Base-by-base conservation (phyloP, 106 monocot species). In the Dendrobium officinale region DNA sequence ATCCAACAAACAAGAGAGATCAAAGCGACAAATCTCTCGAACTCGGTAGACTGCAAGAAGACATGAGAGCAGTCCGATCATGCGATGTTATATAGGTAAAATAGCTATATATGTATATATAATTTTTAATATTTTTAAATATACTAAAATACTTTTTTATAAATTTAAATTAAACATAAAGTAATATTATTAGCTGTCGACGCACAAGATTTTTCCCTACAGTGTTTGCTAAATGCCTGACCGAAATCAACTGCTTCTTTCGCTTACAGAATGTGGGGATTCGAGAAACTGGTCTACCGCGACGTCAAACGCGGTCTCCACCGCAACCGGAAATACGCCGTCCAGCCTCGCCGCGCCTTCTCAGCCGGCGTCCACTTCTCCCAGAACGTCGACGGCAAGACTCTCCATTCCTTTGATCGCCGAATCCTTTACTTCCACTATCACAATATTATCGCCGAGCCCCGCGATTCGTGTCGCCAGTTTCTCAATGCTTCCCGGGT, bases 351-450 rank as follows among this genome's bases (percentile, higher is more conserved):
- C 24, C 82, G 81, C 41, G 89, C 86, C 16, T 84, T 83, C 16
- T 88, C 93, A 4, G 87, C 88, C 1, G 93, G 93, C 13, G 93
- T 93, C 17, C 93, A 93, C 83, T 84, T 93, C 79, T 93, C 93
- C 10, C 87, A 91, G 68, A 87, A 93, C 73, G 68, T 90, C 10
- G 80, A 54, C 7, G 93, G 93, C 15, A 79, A 80, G 75, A 87
- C 73, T 19, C 76, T 80, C 24, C 89, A 93, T 82, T 84, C 79
- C 58, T 81, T 83, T 0, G 91, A 87, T 19, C 72, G 86, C 17
- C 80, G 56, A 27, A 93, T 93, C 82, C 82, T 67, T 72, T 93
- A 93, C 80, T 93, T 83, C 77, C 93, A 93, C 76, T 93, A 93
- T 80, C 93, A 93, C 44, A 87, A 82, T 55, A 89, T 91, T 42